phyloP scores from a whole-genome alignment of 1,139 yeast species.

The Suhomyces anneliseae region DNA sequence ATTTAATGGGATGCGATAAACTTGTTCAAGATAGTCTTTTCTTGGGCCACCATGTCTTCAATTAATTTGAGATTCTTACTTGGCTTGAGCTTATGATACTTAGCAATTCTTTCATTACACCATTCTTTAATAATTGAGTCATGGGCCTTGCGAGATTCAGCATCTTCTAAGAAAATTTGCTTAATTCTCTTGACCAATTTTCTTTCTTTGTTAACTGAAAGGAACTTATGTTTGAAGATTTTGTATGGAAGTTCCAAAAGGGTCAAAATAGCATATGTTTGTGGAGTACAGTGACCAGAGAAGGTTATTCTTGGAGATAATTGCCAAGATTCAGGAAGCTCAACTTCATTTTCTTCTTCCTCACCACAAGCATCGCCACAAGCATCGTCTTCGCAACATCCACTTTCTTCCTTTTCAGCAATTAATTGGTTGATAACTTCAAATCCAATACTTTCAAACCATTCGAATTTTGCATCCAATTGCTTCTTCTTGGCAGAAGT shows the following conservation, averaged over 20 bases:
- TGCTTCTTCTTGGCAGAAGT: constrained; percentile 29
- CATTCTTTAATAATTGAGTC: constrained; percentile 16
- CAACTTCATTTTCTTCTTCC: constrained; percentile 14
- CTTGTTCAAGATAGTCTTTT: constrained; percentile 16
- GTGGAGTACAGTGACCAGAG: constrained; percentile 39
- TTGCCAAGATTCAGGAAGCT: constrained; percentile 35
- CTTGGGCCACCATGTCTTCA: constrained; percentile 14
- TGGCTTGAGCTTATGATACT: constrained; percentile 11
- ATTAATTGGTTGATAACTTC: constrained; percentile 41
- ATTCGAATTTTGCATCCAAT: constrained; percentile 48
- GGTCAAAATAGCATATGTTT: constrained; percentile 33
- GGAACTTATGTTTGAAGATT: constrained; percentile 15
- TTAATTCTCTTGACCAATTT: constrained; percentile 15
- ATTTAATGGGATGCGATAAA: constrained; percentile 4
- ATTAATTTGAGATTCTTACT: constrained; percentile 13
- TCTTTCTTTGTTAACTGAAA: constrained; percentile 10
- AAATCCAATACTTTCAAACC: constrained; percentile 65
- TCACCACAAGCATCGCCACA: constrained; percentile 12
- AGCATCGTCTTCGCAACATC: constrained; percentile 12
- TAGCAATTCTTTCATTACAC: constrained; percentile 17
- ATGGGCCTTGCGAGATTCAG: constrained; percentile 6
- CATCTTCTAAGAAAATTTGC: constrained; percentile 11
- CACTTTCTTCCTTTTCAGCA: constrained; percentile 14
- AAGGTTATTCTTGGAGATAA: constrained; percentile 31
- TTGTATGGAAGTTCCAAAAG: constrained; percentile 18